Conservation (phyloP, 768 basidiomycete genomes). For the Boletus reticuloceps region DNA sequence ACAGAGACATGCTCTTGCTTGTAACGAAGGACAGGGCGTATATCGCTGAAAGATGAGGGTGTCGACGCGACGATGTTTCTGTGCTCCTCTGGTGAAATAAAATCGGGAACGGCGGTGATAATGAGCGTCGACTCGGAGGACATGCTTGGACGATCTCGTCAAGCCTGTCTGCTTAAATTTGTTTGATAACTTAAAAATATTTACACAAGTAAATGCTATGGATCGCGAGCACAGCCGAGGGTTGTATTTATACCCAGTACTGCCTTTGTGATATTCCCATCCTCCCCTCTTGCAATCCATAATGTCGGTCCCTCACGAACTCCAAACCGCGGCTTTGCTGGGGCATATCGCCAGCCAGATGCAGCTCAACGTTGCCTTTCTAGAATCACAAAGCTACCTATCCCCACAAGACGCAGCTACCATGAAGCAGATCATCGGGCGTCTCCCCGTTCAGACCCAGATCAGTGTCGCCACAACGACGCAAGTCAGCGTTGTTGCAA, state of each 20-base stretch:
- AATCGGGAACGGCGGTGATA: slow-evolving; percentile 42
- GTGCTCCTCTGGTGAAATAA: slow-evolving; percentile 66
- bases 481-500: slow-evolving; percentile 6
- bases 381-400: slow-evolving; percentile 54
- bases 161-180: no score
- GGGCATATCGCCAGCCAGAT: slow-evolving; percentile 59
- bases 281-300: background rate
- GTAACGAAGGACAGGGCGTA: slow-evolving; percentile 79
- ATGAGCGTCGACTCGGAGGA: slow-evolving; percentile 24
- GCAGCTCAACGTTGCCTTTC: slow-evolving; percentile 54
- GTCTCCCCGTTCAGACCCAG: slow-evolving; percentile 35
- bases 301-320: slow-evolving; percentile 27
- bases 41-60: slow-evolving; percentile 78
- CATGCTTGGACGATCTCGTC: background rate
- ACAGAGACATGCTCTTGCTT: slow-evolving; percentile 70
- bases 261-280: no score
- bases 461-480: slow-evolving; percentile 10
- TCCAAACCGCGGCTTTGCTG: slow-evolving; percentile 44
- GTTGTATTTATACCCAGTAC: slow-evolving; percentile 11
- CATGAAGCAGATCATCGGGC: slow-evolving; percentile 44
- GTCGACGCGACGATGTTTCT: slow-evolving; percentile 67
- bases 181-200: no score
- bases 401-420: slow-evolving; percentile 43
- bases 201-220: no score
- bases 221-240: slow-evolving; percentile 9